Conservation (phyloP, 2,329 filamentous ascomycete species). For the Beauveria asiatica region DNA sequence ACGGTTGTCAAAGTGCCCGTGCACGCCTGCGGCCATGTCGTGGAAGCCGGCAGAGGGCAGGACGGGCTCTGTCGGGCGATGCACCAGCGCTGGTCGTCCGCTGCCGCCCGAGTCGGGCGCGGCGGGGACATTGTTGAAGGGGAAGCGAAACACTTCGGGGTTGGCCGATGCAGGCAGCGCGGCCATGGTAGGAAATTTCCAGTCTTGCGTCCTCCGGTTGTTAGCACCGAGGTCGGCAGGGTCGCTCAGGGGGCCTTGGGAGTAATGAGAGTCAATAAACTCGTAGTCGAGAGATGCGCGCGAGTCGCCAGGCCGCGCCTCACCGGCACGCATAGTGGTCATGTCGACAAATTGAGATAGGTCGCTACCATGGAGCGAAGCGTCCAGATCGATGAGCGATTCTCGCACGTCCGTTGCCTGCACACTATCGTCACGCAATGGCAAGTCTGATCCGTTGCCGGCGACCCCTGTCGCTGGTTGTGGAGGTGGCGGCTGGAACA, state of each 20-base stretch:
- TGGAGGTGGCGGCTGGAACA: conserved; percentile 27
- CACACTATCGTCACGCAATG: conserved; percentile 47
- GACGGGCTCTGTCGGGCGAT: conserved; percentile 44
- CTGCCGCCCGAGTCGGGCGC: conserved; percentile 13
- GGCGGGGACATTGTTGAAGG: conserved; percentile 28
- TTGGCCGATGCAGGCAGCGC: conserved; percentile 42
- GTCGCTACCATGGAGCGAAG: conserved; percentile 46
- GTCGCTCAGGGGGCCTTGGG: conserved; percentile 47
- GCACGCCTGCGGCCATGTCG: conserved; percentile 31
- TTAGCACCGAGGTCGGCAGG: conserved; percentile 42
- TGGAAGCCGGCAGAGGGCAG: conserved; percentile 32
- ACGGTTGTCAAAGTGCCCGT: conserved; percentile 28
- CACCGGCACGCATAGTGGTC: conserved; percentile 47
- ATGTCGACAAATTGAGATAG: conserved; percentile 52
- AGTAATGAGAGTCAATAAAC: conserved; percentile 34
- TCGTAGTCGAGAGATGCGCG: conserved; percentile 42
- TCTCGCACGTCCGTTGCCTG: conserved; percentile 45
- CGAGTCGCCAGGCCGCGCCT: conserved; percentile 32
- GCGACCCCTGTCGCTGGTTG: conserved; percentile 1
- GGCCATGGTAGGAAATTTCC: conserved; percentile 49
- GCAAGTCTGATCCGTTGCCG: conserved; percentile 42
- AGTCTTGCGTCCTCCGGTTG: conserved; percentile 45
- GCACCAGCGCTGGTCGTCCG: conserved; percentile 36
- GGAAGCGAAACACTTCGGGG: conserved; percentile 44
- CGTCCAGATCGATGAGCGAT: conserved; percentile 57